Evolutionary conservation across 768 basidiomycete species (phyloP).

Genomic region (Boletus sp.): DNA sequence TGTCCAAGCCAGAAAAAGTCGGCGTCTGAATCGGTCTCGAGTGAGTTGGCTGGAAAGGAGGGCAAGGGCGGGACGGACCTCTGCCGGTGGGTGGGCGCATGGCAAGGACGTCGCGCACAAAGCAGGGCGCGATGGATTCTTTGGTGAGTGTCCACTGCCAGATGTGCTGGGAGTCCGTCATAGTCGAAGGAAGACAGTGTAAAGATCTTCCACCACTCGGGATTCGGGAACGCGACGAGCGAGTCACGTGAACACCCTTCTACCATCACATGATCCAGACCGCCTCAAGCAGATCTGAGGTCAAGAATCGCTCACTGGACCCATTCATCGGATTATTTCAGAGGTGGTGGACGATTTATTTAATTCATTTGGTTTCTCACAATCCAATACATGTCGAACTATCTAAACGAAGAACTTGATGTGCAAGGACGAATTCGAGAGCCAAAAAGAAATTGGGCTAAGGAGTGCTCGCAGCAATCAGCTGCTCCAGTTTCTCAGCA

Average conservation of each 20-base stretch:
- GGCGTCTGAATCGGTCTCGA: slow-evolving; percentile 31
- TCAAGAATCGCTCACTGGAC: no score
- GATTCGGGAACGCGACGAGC: no score
- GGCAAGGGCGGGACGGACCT: slow-evolving; percentile 21
- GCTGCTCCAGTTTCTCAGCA: neutral
- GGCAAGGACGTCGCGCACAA: slow-evolving; percentile 47
- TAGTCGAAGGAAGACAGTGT: neutral
- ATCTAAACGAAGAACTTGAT: no score
- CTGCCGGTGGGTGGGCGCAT: slow-evolving; percentile 39
- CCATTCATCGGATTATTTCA: neutral
- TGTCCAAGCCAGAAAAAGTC: slow-evolving; percentile 73
- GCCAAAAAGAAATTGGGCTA: no score
- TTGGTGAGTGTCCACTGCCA: slow-evolving; percentile 55
- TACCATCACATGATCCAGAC: no score
- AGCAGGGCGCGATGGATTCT: slow-evolving; percentile 55
- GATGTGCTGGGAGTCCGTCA: slow-evolving; percentile 19
- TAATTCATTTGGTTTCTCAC: no score
- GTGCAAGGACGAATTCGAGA: no score
- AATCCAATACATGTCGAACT: no score
- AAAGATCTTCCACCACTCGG: no score
- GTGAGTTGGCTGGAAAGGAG: neutral
- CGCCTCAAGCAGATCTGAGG: no score
- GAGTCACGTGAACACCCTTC: no score
- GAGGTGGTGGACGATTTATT: no score
- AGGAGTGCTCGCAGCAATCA: neutral